Evolutionary conservation across 2,329 filamentous ascomycete genomes (phyloP).

Genomic region (Corynespora cassiicola): DNA sequence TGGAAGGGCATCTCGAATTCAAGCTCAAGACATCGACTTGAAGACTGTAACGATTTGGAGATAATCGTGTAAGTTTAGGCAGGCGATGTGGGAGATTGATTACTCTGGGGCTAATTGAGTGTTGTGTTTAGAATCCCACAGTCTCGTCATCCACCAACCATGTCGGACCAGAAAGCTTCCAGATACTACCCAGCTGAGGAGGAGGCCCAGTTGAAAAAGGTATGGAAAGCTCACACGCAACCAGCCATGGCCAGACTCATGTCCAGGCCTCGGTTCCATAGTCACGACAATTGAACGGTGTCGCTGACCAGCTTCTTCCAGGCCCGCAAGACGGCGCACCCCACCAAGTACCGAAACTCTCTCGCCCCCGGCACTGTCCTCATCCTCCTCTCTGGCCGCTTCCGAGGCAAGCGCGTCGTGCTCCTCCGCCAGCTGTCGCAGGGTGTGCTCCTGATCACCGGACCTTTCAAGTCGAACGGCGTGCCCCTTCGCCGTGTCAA

Average conservation of each 20-base stretch:
- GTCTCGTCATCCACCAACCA: no score
- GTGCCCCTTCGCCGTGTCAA: slow-evolving; percentile 94
- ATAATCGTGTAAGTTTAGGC: no score
- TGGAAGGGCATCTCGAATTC: no score
- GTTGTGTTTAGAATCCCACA: no score
- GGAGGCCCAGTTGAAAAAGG: slow-evolving; percentile 88
- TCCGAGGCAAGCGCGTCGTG: slow-evolving; percentile 99
- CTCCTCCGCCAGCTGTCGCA: slow-evolving; percentile 96
- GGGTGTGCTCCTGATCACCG: slow-evolving; percentile 97
- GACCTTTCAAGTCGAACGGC: slow-evolving; percentile 99
- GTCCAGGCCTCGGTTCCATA: background rate
- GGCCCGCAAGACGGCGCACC: slow-evolving; percentile 92
- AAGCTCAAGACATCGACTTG: no score
- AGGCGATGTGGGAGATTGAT: no score
- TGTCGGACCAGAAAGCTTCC: slow-evolving; percentile 75
- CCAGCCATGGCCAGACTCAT: background rate
- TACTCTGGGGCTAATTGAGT: no score
- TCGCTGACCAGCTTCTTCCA: slow-evolving; percentile 55
- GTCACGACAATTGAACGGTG: background rate
- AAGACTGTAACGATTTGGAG: no score
- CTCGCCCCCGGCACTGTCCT: slow-evolving; percentile 94
- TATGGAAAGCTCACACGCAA: slow-evolving; percentile 67
- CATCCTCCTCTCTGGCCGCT: slow-evolving; percentile 98
- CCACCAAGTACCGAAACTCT: slow-evolving; percentile 84
- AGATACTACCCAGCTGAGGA: slow-evolving; percentile 99